Evolutionary conservation across 1,284 basidiomycete species (phyloP).

Genomic region (Melampsora americana): DNA sequence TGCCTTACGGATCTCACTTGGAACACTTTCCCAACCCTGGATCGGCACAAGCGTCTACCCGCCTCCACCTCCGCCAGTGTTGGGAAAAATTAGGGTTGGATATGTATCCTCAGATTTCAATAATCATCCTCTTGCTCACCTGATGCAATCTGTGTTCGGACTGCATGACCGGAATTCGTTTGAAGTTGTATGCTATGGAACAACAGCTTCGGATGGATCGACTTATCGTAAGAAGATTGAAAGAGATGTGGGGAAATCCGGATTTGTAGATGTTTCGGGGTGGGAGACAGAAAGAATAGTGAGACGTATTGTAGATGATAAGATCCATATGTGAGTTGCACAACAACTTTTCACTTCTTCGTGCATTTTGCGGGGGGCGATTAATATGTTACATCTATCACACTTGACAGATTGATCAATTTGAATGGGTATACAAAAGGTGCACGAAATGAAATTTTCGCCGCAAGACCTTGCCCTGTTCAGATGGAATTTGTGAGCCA

Average conservation of each 20-base stretch:
- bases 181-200: conserved; percentile 62
- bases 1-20: conserved; percentile 61
- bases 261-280: conserved; percentile 61
- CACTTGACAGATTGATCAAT: conserved; percentile 58
- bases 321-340: conserved; percentile 61
- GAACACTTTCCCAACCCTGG: conserved; percentile 60
- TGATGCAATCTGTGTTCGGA: conserved; percentile 64
- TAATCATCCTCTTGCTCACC: conserved; percentile 64
- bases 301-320: conserved; percentile 59
- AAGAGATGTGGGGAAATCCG: conserved; percentile 54
- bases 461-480: conserved; percentile 62
- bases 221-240: conserved; percentile 62
- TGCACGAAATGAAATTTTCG: conserved; percentile 65
- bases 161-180: conserved; percentile 60
- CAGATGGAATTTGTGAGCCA: conserved; percentile 60
- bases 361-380: not conserved
- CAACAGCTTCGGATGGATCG: conserved; percentile 61
- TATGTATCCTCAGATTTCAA: conserved; percentile 64
- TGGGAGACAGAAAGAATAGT: conserved; percentile 58
- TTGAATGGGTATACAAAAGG: conserved; percentile 68
- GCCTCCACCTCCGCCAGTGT: conserved; percentile 58
- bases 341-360: not conserved
- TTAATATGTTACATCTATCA: not conserved
- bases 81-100: conserved; percentile 59
- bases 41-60: conserved; percentile 59